Conservation (phyloP, 208 protist species). For the Balamuthia mandrillaris region DNA sequence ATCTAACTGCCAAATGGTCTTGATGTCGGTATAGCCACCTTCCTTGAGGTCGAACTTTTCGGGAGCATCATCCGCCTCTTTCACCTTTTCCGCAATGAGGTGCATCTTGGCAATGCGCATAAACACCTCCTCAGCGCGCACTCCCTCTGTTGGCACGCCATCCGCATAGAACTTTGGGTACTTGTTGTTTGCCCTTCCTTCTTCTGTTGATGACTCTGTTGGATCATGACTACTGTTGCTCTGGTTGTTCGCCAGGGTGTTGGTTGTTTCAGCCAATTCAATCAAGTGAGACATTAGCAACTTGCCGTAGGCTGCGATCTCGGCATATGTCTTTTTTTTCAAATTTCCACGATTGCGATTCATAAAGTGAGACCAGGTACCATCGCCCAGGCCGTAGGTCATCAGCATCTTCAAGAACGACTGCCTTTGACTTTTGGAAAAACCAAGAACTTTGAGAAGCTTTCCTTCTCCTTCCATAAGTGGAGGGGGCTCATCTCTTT, state of each 20-base stretch:
- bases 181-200: too few species aligned
- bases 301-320: conserved; percentile 35
- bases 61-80: neutral
- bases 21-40: conserved; percentile 23
- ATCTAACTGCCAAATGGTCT: neutral
- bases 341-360: neutral
- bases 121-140: neutral
- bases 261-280: neutral
- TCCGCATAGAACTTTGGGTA: too few species aligned
- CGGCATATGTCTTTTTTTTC: neutral
- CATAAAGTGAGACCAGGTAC: conserved; percentile 27
- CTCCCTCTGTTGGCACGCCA: conserved; percentile 13
- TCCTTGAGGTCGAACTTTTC: conserved; percentile 4
- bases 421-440: neutral
- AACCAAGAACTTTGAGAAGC: conserved; percentile 12
- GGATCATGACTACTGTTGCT: too few species aligned
- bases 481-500: neutral
- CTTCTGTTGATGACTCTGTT: too few species aligned
- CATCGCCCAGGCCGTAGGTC: conserved; percentile 12
- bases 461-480: conserved; percentile 14
- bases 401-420: neutral
- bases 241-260: too few species aligned
- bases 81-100: neutral
- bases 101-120: conserved; percentile 17
- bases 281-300: neutral